Conservation (phyloP, 2,329 filamentous ascomycete species). For the Akanthomyces muscarius region DNA sequence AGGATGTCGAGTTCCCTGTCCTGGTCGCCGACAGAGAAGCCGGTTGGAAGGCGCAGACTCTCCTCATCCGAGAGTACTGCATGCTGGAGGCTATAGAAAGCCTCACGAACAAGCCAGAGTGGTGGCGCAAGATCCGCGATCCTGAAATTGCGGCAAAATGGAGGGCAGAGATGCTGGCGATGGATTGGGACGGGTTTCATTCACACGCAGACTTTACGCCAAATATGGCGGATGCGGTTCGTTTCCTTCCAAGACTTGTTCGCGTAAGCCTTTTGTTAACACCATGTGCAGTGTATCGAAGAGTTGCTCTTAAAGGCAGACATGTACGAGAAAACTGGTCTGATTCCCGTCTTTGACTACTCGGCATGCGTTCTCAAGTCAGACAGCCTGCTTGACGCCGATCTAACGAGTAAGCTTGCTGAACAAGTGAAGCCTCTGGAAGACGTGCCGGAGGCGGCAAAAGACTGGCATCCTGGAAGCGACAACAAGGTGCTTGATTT, state of each 20-base stretch:
- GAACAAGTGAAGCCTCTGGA: slow-evolving; percentile 45
- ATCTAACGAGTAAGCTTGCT: slow-evolving; percentile 34
- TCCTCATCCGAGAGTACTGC: slow-evolving; percentile 30
- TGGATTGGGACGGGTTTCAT: slow-evolving; percentile 27
- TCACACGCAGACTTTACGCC: slow-evolving; percentile 26
- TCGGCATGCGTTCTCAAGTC: slow-evolving; percentile 33
- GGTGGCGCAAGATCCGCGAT: slow-evolving; percentile 32
- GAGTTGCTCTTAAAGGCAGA: neutral
- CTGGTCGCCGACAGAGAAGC: neutral
- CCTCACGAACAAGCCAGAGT: slow-evolving; percentile 33
- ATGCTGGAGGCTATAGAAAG: slow-evolving; percentile 33
- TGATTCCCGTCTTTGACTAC: slow-evolving; percentile 30
- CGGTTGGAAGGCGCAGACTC: slow-evolving; percentile 20
- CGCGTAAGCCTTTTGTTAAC: neutral
- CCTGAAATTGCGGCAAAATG: slow-evolving; percentile 26
- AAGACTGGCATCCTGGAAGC: slow-evolving; percentile 60
- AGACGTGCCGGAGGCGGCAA: slow-evolving; percentile 42
- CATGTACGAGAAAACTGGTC: neutral
- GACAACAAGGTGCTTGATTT: slow-evolving; percentile 56
- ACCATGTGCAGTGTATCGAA: slow-evolving; percentile 21
- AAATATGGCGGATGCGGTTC: slow-evolving; percentile 30
- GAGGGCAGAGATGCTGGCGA: slow-evolving; percentile 27
- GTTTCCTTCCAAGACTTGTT: slow-evolving; percentile 1
- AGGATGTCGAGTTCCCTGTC: neutral
- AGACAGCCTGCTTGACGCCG: slow-evolving; percentile 23